phyloP scores from a whole-genome alignment of 164 flowering plant genomes.

The Piper longum region DNA sequence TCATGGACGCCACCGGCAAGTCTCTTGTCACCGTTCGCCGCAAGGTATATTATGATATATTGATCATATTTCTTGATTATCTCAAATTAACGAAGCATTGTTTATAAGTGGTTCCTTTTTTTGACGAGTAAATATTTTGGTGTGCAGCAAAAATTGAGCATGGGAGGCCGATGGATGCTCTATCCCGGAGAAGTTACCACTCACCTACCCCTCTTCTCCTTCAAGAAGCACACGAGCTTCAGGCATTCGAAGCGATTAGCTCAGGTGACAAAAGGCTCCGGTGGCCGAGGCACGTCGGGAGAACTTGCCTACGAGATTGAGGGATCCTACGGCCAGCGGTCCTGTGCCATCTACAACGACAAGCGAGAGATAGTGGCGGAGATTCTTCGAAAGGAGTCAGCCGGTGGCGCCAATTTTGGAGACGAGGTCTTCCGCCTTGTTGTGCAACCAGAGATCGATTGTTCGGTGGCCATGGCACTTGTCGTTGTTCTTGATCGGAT shows the following conservation, averaged over 20 bases:
- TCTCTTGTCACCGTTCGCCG: conserved; percentile 76
- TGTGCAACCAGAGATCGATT: conserved; percentile 41
- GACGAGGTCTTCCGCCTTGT: conserved; percentile 53
- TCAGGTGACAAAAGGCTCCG: conserved; percentile 14
- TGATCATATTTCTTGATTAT: too few species aligned
- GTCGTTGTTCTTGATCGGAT: conserved; percentile 70
- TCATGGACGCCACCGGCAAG: conserved; percentile 67
- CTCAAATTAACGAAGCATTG: background rate
- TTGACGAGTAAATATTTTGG: too few species aligned
- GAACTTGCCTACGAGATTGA: conserved; percentile 10
- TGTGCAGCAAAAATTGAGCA: conserved; percentile 38
- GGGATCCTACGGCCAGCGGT: conserved; percentile 55
- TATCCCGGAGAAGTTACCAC: conserved; percentile 42
- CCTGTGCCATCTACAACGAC: conserved; percentile 42
- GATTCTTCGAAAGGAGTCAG: conserved; percentile 51
- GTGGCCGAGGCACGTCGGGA: conserved; percentile 18
- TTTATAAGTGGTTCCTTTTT: too few species aligned
- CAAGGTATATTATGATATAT: conserved; percentile 31
- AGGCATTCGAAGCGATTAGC: conserved; percentile 30
- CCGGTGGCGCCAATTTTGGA: conserved; percentile 41
- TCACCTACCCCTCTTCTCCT: conserved; percentile 24
- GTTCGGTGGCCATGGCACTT: conserved; percentile 51
- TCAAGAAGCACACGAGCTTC: conserved; percentile 32
- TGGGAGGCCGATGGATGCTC: conserved; percentile 50
- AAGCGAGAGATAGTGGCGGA: conserved; percentile 37